A percentile compares a stretch with the other conserved stretches of the same genome.
phyloP scores from a whole-genome alignment of 345 rosid species.

The Combretum micranthum region DNA sequence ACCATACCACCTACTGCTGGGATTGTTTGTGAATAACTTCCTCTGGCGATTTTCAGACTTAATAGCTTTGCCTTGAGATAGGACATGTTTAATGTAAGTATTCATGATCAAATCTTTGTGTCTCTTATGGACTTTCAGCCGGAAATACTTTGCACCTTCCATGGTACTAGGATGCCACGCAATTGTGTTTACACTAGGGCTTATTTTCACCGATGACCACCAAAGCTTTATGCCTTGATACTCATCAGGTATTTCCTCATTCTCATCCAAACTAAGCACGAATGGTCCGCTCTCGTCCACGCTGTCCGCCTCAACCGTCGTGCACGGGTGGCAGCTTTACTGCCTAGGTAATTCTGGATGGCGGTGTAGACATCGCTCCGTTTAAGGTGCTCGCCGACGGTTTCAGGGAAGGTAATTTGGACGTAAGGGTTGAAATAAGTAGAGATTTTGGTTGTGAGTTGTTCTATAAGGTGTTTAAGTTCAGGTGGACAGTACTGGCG shows the following conservation, averaged over 20 bases:
- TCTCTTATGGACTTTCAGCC: constrained; percentile 33
- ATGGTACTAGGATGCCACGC: constrained; percentile 12
- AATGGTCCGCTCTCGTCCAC: constrained; percentile 30
- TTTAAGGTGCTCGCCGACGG: constrained; percentile 32
- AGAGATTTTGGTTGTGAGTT: constrained; percentile 21
- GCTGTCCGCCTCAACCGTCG: constrained; percentile 42
- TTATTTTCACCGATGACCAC: constrained; percentile 33
- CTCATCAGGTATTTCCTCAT: constrained; percentile 47
- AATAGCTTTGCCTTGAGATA: constrained; percentile 41
- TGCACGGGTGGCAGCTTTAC: constrained; percentile 35
- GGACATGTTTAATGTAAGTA: constrained; percentile 27
- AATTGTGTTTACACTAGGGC: constrained; percentile 9
- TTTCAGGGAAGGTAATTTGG: constrained; percentile 41
- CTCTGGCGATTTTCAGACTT: constrained; percentile 36
- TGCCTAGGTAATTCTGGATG: constrained; percentile 45
- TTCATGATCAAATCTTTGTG: constrained; percentile 23
- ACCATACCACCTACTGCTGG: constrained; percentile 9
- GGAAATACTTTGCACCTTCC: constrained; percentile 24
- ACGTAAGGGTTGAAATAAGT: constrained; percentile 35
- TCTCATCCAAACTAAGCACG: constrained; percentile 55
- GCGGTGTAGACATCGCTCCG: constrained; percentile 39
- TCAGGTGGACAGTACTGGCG: constrained; percentile 42
- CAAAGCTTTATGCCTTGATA: constrained; percentile 30
- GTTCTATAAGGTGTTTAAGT: constrained; percentile 21
- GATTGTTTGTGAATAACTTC: constrained; percentile 47